Conservation (phyloP, 306 rosid genomes). For the Prunus padus region DNA sequence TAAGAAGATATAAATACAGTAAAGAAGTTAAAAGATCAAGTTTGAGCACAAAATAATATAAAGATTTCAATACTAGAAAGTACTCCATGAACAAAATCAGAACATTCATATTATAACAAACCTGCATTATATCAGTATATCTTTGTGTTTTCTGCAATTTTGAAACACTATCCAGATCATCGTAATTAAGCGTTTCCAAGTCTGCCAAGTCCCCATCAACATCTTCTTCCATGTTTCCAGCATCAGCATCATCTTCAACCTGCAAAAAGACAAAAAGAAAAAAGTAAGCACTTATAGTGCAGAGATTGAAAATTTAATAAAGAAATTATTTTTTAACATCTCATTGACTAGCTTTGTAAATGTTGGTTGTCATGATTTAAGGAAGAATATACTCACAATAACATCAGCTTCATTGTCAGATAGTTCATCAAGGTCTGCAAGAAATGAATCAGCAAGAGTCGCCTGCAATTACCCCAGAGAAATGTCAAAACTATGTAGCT, state of each 20-base stretch:
- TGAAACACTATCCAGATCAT: constrained; percentile 91
- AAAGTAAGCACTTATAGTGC: not conserved
- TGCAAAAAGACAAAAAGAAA: constrained; percentile 15
- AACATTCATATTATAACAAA: constrained; percentile 20
- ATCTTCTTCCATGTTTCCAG: constrained; percentile 84
- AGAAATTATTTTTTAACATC: not conserved
- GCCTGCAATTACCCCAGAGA: constrained; percentile 52
- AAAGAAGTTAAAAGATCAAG: not conserved
- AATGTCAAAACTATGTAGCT: not conserved
- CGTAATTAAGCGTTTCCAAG: constrained; percentile 80
- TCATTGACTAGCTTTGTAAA: not conserved
- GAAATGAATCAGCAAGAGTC: constrained; percentile 93
- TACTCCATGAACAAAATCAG: not conserved
- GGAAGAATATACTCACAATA: constrained; percentile 38
- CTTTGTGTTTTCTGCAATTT: constrained; percentile 89
- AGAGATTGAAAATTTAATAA: not conserved
- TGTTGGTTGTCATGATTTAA: not conserved
- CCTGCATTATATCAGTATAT: constrained; percentile 75
- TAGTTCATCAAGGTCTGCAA: constrained; percentile 92
- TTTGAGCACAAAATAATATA: not conserved
- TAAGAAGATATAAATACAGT: not conserved
- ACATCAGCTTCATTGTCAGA: constrained; percentile 83
- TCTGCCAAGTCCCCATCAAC: constrained; percentile 88
- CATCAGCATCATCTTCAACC: constrained; percentile 65
- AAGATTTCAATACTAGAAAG: not conserved